These are phyloP conservation scores for Orbilia ellipsospora DNA, from an alignment of 2,329 filamentous ascomycete species.

Conservation along the genomic window DNA sequence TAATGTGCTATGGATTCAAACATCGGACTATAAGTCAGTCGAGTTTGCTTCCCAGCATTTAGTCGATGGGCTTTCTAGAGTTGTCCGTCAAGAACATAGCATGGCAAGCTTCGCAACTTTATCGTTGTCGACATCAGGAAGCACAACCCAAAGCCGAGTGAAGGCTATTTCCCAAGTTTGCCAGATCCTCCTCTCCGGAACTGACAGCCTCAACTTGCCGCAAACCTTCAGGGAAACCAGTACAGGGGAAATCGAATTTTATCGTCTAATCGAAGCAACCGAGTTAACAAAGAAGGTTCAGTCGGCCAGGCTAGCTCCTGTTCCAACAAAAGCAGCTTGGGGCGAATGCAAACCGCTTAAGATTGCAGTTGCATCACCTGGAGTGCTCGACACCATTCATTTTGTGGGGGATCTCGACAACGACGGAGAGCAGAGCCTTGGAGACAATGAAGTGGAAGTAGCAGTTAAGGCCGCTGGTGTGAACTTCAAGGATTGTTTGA, in stretches of 20 bases:
- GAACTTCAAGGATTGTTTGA: conserved; percentile 55
- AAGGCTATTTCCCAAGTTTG: conserved; percentile 22
- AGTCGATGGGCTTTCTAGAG: conserved; percentile 34
- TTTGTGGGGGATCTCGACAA: conserved; percentile 40
- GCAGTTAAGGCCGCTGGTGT: conserved; percentile 63
- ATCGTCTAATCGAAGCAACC: neutral
- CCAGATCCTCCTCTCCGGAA: conserved; percentile 2
- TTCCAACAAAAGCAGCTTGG: conserved; percentile 1
- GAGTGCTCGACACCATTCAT: conserved; percentile 26
- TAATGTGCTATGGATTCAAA: conserved; percentile 34
- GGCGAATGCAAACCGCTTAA: conserved; percentile 6
- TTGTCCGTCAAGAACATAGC: conserved; percentile 35
- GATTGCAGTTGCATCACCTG: conserved; percentile 13
- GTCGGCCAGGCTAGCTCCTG: neutral
- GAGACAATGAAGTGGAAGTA: conserved; percentile 62
- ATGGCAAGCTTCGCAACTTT: conserved; percentile 37
- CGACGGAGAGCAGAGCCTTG: neutral
- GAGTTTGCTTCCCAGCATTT: conserved; percentile 22
- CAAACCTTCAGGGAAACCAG: conserved; percentile 31
- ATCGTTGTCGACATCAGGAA: conserved; percentile 6
- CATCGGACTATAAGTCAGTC: conserved; percentile 7
- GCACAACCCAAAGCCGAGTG: neutral
- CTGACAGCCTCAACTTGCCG: neutral
- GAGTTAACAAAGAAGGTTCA: conserved; percentile 29
- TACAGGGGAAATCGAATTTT: conserved; percentile 18